These are phyloP conservation scores for Penicillium paneum DNA, from an alignment of 2,329 filamentous ascomycete species.

Conservation along the genomic window DNA sequence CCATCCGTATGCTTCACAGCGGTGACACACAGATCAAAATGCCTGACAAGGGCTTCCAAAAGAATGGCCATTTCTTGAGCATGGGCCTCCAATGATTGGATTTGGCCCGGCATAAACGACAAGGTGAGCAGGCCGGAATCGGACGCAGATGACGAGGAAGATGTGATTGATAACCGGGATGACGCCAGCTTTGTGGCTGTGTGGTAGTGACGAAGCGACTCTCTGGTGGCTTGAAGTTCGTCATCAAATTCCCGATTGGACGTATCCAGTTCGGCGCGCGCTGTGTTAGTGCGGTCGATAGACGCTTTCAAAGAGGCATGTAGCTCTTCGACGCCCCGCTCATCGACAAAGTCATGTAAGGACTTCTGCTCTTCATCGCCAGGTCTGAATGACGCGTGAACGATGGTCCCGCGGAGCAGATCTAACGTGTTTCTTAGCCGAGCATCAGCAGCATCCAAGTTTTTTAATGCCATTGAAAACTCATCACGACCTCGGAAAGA, in stretches of 20 bases:
- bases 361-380: conserved; percentile 50
- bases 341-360: conserved; percentile 66
- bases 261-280: conserved; percentile 56
- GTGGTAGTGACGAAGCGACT: conserved; percentile 50
- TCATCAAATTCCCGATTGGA: conserved; percentile 67
- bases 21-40: conserved; percentile 91
- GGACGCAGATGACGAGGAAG: conserved; percentile 34
- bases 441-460: conserved; percentile 58
- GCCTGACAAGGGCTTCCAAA: conserved; percentile 74
- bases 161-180: conserved; percentile 34
- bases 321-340: conserved; percentile 57
- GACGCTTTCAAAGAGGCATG: conserved; percentile 55
- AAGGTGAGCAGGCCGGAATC: conserved; percentile 34
- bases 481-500: conserved; percentile 43
- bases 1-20: conserved; percentile 88
- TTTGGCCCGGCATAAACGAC: conserved; percentile 51
- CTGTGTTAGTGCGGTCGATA: conserved; percentile 58
- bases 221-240: conserved; percentile 65
- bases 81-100: conserved; percentile 66
- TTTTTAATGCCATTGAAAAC: conserved; percentile 50
- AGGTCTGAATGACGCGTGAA: conserved; percentile 56
- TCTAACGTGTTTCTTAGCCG: conserved; percentile 56
- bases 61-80: conserved; percentile 79
- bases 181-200: conserved; percentile 39
- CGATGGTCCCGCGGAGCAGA: conserved; percentile 55